phyloP scores from a whole-genome alignment of 2,329 filamentous ascomycete genomes.

The Colletotrichum orchidophilum region DNA sequence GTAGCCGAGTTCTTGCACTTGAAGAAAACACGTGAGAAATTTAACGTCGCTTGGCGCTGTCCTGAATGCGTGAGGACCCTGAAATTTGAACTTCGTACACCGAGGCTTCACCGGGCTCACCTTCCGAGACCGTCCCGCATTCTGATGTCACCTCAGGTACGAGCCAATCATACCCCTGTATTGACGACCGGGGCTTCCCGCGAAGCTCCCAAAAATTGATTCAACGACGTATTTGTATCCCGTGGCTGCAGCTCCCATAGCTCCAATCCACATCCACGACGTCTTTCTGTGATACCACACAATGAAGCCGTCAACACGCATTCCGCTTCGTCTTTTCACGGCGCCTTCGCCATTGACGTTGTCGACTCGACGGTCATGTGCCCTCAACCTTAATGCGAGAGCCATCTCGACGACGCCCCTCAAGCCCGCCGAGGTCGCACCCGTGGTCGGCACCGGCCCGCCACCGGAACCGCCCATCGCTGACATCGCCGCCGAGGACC shows the following conservation, averaged over 20 bases:
- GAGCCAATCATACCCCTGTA: conserved; percentile 18
- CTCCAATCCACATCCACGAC: neutral
- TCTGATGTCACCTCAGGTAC: conserved; percentile 20
- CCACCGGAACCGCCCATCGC: conserved; percentile 66
- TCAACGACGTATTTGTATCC: conserved; percentile 4
- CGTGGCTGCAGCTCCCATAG: neutral
- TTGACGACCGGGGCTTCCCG: neutral
- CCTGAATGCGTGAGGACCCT: neutral
- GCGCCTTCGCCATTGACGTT: conserved; percentile 40
- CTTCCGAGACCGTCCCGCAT: neutral
- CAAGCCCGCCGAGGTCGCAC: conserved; percentile 57
- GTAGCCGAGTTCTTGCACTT: conserved; percentile 25
- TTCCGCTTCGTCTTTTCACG: conserved; percentile 43
- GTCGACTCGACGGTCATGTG: conserved; percentile 38
- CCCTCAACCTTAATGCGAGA: conserved; percentile 38
- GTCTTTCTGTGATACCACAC: conserved; percentile 16
- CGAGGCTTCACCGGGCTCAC: conserved; percentile 17
- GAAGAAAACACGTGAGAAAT: conserved; percentile 8
- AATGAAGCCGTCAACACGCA: conserved; percentile 54
- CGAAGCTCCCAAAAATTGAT: conserved; percentile 23
- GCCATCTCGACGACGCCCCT: conserved; percentile 39
- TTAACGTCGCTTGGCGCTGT: neutral
- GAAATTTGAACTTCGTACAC: neutral
- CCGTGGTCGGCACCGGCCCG: conserved; percentile 66
- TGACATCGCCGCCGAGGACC: conserved; percentile 45